Percentiles rank a stretch among this genome's conserved stretches.
These are phyloP conservation scores for Cyberlindnera samutprakarnensis DNA, from an alignment of 805 yeast genomes.

Conservation along the genomic window DNA sequence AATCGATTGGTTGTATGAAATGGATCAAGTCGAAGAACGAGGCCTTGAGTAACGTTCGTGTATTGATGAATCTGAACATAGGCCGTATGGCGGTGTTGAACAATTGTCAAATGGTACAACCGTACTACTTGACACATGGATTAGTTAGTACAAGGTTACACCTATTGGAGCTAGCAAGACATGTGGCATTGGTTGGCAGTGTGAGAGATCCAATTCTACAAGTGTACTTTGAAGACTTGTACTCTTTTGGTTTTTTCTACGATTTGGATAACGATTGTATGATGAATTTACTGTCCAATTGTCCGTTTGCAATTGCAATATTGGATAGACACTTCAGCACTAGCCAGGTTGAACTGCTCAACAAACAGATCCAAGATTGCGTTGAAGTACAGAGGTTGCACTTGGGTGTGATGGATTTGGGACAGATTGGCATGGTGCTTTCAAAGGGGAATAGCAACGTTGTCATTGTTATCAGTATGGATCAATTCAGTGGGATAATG, in stretches of 20 bases:
- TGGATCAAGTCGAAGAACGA: constrained; percentile 6
- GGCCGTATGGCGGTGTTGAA: neutral
- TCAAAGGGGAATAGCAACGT: constrained; percentile 5
- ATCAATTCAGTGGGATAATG: too few relatives aligned
- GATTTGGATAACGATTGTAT: constrained; percentile 1
- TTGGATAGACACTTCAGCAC: too few relatives aligned
- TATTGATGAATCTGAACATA: constrained; percentile 7
- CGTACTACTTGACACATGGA: constrained; percentile 8
- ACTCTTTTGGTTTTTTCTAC: constrained; percentile 4
- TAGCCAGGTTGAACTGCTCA: neutral
- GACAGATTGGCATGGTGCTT: constrained; percentile 7
- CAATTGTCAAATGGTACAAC: constrained; percentile 1
- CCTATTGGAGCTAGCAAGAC: constrained; percentile 1
- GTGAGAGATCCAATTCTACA: constrained; percentile 7
- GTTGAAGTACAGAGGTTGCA: constrained; percentile 2
- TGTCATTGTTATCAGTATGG: constrained; percentile 1
- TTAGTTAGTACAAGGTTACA: constrained; percentile 6
- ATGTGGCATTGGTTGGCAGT: constrained; percentile 2
- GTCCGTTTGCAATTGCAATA: constrained; percentile 4
- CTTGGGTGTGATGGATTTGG: constrained; percentile 5
- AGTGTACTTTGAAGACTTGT: constrained; percentile 12
- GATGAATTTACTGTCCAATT: constrained; percentile 5
- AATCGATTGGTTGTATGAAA: constrained; percentile 6
- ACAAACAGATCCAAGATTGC: neutral
- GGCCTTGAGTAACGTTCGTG: neutral